Evolutionary conservation across 495 filamentous ascomycete genomes (phyloP), one percentile per base, ranked within the genome.

Genomic region (Penicillium bovifimosum): DNA sequence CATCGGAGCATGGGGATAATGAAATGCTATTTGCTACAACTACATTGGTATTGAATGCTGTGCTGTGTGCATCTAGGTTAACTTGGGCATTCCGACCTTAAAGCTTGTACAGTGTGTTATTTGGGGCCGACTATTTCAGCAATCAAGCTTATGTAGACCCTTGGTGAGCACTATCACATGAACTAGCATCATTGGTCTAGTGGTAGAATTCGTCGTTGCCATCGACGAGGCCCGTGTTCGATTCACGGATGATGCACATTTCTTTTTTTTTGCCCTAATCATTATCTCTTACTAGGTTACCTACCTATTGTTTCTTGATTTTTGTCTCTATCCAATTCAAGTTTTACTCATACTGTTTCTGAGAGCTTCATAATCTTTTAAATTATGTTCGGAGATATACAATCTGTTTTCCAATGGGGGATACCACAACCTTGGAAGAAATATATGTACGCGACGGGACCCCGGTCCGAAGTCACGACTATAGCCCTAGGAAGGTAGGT

Each of bases 141-240:
- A n/a, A n/a, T n/a, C n/a, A n/a, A n/a, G n/a, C 20, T 27, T 1
- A 47, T 47, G 18, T 14, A 16, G n/a, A 13, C 16, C 6, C 9
- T 5, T 1, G 3, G 1, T 13, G 5, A 1, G 0, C 1, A 0
- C 0, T 2, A 0, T 53, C 44, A 38, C 47, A 60, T 55, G 0
- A 51, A 65, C 51, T 41, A 70, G 75, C 75, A 74, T 76, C 71
- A 75, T 74, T 78, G 75, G 75, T 78, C 73, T 78, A 78, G 75
- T 78, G 75, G 75, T 78, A 77, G 73, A 78, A 78, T 78, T 77
- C 74, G 66, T 78, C 75, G 75, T 77, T 78, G 74, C 75, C 74
- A 78, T 78, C 76, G 76, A 78, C 66, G 76, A 77, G 76, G 72
- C 76, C 74, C 74, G 76, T 72, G 76, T 78, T 78, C 76, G 76